Evolutionary conservation across 225 moss, liverwort and hornwort species (phyloP), one percentile per base, ranked within the genome.

Genomic region (Lunularia cruciata): DNA sequence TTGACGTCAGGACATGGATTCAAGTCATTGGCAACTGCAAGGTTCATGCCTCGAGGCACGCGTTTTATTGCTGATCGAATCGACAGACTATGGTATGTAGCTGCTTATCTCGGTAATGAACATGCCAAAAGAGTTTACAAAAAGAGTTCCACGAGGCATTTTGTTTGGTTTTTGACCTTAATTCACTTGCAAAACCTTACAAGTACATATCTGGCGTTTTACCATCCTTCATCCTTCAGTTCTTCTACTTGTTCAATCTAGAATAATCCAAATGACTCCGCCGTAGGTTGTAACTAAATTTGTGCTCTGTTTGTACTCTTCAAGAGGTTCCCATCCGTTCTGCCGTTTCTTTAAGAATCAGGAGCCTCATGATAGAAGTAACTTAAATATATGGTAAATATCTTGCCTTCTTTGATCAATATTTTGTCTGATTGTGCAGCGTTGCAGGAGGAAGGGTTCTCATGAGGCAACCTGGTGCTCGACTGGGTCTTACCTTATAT

Each of bases 11-110:
- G 92, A 58, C 95, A 92, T 76, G 95, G 90, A 70, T 92, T 92
- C 76, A 92, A 79, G 79, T 86, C 95, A 35, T 83, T 95, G 81
- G 75, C 89, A 72, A 92, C 84, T 77, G 88, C 95, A 73, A 79
- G 77, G 42, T 73, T 90, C 42, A 89, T 90, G 77, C 95, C 95
- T 34, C 83, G 80, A 73, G 88, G 84, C 47, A 84, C 85, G 59
- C 88, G 88, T 68, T 67, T 77, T 26, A 73, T 87, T 40, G 82
- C 86, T 7, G 90, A 90, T 58, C 84, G 78, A 66, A 75, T 95
- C 70, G 95, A 95, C 78, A 89, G 85, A 73, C 67, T 95, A 69
- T 92, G 95, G 95, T 95, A 88, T 11, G 83, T 74, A 48, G 35
- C 8, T 34, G 27, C 19, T 6, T 0, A 20, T 48, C 47, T n/a